Base-by-base conservation (phyloP, 2,329 filamentous ascomycete species). In the Arachnomyces sp. region DNA sequence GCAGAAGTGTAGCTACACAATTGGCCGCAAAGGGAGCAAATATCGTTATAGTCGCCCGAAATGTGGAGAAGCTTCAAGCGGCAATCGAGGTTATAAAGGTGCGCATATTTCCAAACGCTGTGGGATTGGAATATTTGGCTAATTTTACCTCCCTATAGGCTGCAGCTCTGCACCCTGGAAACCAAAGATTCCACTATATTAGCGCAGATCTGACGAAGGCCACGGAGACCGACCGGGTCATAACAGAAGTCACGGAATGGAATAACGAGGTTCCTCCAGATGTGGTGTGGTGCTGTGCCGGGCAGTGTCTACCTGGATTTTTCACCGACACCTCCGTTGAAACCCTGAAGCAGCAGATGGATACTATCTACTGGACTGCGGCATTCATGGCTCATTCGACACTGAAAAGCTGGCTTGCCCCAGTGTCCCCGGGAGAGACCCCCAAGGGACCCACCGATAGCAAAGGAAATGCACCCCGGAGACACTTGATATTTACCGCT, bases 251-350 rank as follows among this genome's bases (percentile, higher is more conserved):
- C 34, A 84, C 77, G 2, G 63, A 70, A 15, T 95, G 88, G 88
- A 95, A 95, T 66, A 68, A 80, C 48, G 80, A 77, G 40, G 61
- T 68, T 16, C 62, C 80, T 18, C 86, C 86, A 0, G 90, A 96
- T 58, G 74, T 95, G 42, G 84, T 96, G 28, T 96, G 92, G 88
- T 89, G 86, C 59, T 76, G 88, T 37, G 90, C 90, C 3, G 90
- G 90, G 44, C 72, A 77, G 48, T 77, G 84, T 4, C 73, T 71
- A 12, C 89, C 89, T 0, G 74, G 77, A 28, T 81, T 94, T 45
- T 94, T 90, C 67, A 62, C 85, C 49, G 85, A 95, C 45, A 79
- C 78, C 30, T 73, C 83, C 7, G 68, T 86, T 38, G 67, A 79
- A 6, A 75, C 74, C 8, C 68, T 88, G 49, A 76, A 82, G 31